A percentile compares a stretch with the other conserved stretches of the same genome.
These are phyloP conservation scores for Auriscalpium orientale DNA, from an alignment of 768 basidiomycete species.

Conservation along the genomic window DNA sequence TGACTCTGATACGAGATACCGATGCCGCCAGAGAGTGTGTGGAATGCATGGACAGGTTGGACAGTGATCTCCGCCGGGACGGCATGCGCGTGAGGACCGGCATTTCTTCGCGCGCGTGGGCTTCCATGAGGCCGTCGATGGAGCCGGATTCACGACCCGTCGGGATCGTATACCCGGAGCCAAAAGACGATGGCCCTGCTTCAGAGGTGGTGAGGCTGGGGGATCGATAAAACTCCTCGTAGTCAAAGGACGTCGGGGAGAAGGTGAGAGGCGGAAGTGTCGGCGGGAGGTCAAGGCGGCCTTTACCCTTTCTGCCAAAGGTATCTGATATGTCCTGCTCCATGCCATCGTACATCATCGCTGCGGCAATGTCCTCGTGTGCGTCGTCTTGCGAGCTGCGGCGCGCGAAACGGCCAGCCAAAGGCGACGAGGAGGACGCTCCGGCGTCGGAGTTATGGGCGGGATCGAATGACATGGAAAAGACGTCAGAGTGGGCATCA, in stretches of 20 bases:
- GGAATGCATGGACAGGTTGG: slow-evolving; percentile 42
- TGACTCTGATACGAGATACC: slow-evolving; percentile 40
- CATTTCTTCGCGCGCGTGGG: neutral
- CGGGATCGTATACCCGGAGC: slow-evolving; percentile 9
- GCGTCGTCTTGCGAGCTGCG: neutral
- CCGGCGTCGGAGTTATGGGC: slow-evolving; percentile 13
- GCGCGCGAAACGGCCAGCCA: neutral
- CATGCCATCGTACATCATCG: slow-evolving; percentile 5
- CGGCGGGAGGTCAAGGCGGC: slow-evolving; percentile 40
- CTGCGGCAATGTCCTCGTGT: neutral
- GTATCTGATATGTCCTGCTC: neutral
- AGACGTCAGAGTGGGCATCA: slow-evolving; percentile 18
- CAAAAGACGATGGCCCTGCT: slow-evolving; percentile 28
- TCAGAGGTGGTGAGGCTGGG: slow-evolving; percentile 19
- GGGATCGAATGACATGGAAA: slow-evolving; percentile 17
- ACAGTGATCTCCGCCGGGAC: slow-evolving; percentile 48
- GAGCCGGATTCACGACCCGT: neutral
- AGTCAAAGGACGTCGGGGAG: slow-evolving; percentile 44
- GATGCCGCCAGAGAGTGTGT: slow-evolving; percentile 37
- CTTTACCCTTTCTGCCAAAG: slow-evolving; percentile 43
- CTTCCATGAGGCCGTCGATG: neutral
- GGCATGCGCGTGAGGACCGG: slow-evolving; percentile 22
- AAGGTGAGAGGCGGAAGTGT: slow-evolving; percentile 61
- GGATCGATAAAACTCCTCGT: slow-evolving; percentile 32
- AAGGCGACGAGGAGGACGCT: neutral